Evolutionary conservation across 495 filamentous ascomycete species (phyloP).

Genomic region (Penicillium pulvis): DNA sequence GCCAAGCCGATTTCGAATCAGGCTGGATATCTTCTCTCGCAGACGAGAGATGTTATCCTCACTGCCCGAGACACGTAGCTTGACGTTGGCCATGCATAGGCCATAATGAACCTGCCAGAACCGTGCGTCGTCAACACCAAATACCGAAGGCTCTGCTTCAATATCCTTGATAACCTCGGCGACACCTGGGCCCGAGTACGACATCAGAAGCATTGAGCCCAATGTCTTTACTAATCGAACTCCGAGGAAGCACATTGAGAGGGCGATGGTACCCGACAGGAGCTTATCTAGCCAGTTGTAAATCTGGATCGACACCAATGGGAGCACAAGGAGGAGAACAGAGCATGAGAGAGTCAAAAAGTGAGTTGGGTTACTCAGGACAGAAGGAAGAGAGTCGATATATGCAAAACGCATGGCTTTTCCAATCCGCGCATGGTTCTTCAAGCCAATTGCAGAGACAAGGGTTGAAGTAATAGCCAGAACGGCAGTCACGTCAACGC

Average conservation of each 20-base stretch:
- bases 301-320: slow-evolving; percentile 72
- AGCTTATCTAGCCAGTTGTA: slow-evolving; percentile 80
- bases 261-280: slow-evolving; percentile 75
- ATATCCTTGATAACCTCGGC: slow-evolving; percentile 81
- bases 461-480: slow-evolving; percentile 87
- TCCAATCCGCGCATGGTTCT: slow-evolving; percentile 93
- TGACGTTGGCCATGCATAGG: slow-evolving; percentile 91
- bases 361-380: slow-evolving; percentile 90
- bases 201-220: slow-evolving; percentile 94
- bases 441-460: slow-evolving; percentile 81
- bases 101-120: slow-evolving; percentile 99
- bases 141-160: slow-evolving; percentile 73
- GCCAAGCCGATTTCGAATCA: slow-evolving; percentile 84
- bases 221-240: slow-evolving; percentile 78
- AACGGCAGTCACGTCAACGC: slow-evolving; percentile 78
- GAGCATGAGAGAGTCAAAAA: slow-evolving; percentile 89
- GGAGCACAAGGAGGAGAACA: slow-evolving; percentile 76
- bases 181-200: slow-evolving; percentile 69
- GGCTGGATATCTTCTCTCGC: slow-evolving; percentile 69
- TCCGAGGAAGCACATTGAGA: slow-evolving; percentile 85
- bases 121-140: slow-evolving; percentile 78
- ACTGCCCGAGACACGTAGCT: slow-evolving; percentile 67
- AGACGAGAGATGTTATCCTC: slow-evolving; percentile 69
- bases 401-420: slow-evolving; percentile 78
- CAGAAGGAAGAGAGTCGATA: slow-evolving; percentile 76